Evolutionary conservation across 352 stramenopile species (phyloP), one percentile per base, ranked within the genome.

Genomic region (Phytophthora hibernalis): DNA sequence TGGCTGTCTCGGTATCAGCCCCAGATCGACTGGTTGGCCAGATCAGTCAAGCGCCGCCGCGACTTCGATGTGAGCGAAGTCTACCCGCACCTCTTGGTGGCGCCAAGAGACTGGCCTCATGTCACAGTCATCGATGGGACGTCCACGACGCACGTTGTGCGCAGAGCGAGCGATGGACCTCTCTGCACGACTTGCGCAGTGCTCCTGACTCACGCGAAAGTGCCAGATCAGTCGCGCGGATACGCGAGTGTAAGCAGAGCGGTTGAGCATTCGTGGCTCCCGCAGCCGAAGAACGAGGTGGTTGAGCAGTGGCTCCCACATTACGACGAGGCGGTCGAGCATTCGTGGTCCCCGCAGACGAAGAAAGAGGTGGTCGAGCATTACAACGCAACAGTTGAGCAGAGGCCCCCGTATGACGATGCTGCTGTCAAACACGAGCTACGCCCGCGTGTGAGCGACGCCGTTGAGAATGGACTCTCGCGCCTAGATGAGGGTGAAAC

Each of bases 1-100:
- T 56, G 53, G 51, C 21, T 61, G 30, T 10, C 45, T 18, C 44
- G 47, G 5, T 68, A 70, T 54, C 55, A 56, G n/a, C 57, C 42
- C 6, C 12, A 50, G 31, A 68, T 72, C 16, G 48, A 6, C 24
- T 5, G 24, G 24, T 28, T 28, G 24, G 24, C 2, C 24, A 2
- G 24, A 28, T 28, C 24, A 6, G 40, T 37, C n/a, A n/a, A n/a
- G n/a, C n/a, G n/a, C n/a, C n/a, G n/a, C n/a, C n/a, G n/a, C n/a
- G n/a, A n/a, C n/a, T 57, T 56, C 24, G 54, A 64, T 4, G 24
- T 28, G 24, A 28, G 24, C 24, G 24, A 28, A 28, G 24, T 28
- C 24, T 28, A 6, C 24, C 2, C 24, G 24, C 24, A 28, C 24
- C 35, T 49, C 22, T 15, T 47, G 21, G 35, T 45, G 24, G 24